phyloP scores from a whole-genome alignment of 331 rosid genomes.

The Cydonia oblonga region DNA sequence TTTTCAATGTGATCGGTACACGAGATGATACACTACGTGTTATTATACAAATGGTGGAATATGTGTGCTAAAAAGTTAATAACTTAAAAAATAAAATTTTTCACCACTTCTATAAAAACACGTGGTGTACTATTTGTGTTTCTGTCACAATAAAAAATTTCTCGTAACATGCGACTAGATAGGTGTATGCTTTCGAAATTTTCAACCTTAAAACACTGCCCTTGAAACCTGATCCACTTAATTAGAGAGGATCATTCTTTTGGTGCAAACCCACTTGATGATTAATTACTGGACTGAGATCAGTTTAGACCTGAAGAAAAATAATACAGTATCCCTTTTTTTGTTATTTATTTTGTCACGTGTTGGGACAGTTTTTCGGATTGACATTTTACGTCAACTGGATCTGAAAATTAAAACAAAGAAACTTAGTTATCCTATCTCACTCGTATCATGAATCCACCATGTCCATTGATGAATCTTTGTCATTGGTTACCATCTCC shows the following conservation, averaged over 20 bases:
- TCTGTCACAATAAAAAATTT: too few species aligned
- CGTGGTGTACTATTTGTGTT: too few species aligned
- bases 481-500: conserved; percentile 24
- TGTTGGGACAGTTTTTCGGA: conserved; percentile 6
- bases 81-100: too few species aligned
- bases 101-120: too few species aligned
- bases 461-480: conserved; percentile 36
- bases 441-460: conserved; percentile 29
- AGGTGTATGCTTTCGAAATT: not conserved
- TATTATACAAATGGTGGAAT: too few species aligned
- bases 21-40: too few species aligned
- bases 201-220: not conserved
- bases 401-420: conserved; percentile 2
- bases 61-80: too few species aligned
- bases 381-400: not conserved
- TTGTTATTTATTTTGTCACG: not conserved
- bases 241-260: not conserved
- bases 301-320: not conserved
- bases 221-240: conserved; percentile 1
- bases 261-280: not conserved
- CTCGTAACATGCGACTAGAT: too few species aligned
- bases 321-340: not conserved
- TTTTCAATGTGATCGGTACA: too few species aligned
- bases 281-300: not conserved
- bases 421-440: conserved; percentile 28